Percentiles rank a stretch among this genome's conserved stretches.
Evolutionary conservation across 208 protist species (phyloP).

Genomic region (Acanthamoeba royreba): DNA sequence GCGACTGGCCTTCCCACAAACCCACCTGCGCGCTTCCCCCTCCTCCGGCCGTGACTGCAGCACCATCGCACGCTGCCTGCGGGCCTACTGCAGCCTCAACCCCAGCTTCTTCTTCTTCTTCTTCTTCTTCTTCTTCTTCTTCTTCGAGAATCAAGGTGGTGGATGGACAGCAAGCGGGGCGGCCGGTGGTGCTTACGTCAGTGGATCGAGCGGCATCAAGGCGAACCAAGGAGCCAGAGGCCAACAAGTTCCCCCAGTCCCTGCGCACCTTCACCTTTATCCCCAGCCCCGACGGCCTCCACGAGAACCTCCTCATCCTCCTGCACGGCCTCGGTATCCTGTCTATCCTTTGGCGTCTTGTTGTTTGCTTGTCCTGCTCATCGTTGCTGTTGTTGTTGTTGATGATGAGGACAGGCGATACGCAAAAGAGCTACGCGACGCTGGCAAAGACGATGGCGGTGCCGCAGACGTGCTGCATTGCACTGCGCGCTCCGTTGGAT

Average conservation of each 20-base stretch:
- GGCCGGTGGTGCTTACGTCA: background rate
- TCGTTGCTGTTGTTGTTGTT: background rate
- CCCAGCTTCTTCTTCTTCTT: background rate
- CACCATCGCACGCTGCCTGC: background rate
- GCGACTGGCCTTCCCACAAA: background rate
- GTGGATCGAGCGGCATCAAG: background rate
- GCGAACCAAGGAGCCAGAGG: background rate
- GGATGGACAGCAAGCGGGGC: too few species aligned
- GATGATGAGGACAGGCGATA: background rate
- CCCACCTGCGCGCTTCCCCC: background rate
- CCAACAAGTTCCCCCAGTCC: background rate
- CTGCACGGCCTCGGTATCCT: slow-evolving; percentile 6
- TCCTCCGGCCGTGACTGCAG: background rate
- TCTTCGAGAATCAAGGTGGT: background rate
- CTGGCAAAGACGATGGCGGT: background rate
- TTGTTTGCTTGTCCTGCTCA: background rate
- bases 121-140: background rate
- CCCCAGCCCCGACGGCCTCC: background rate
- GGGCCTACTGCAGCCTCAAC: too few species aligned
- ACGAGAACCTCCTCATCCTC: slow-evolving; percentile 30
- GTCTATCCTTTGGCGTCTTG: too few species aligned
- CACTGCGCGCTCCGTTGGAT: background rate
- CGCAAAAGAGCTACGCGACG: background rate
- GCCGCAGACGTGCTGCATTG: slow-evolving; percentile 1
- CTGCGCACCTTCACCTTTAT: background rate